Base-by-base conservation (phyloP, 2,329 filamentous ascomycete species). In the Trichoderma brevicompactum region DNA sequence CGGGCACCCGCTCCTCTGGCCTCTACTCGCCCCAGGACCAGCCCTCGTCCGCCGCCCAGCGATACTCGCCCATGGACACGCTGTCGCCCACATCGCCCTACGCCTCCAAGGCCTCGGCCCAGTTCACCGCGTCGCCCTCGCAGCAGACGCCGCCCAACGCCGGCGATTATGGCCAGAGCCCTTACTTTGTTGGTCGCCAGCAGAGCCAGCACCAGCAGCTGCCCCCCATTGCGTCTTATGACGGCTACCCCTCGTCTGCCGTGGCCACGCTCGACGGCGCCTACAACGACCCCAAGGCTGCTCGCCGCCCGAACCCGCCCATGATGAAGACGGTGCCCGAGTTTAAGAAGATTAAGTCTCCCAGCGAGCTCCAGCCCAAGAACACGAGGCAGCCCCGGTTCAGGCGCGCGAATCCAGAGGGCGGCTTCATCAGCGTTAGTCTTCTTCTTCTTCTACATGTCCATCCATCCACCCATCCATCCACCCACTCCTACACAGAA, bases 11-110 rank as follows among this genome's bases (percentile, higher is more conserved):
- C 70, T 70, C 80, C 48, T 71, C 87, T 67, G 92, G 86, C 68
- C 87, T 92, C 71, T 90, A 94, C 76, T 91, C 90, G 53, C 81
- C 89, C 58, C 88, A 76, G 64, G 77, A 89, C 56, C 70, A 71
- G 62, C 88, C 91, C 66, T 95, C 92, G 49, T 85, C 92, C 58
- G 92, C 92, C 65, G 92, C 93, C 66, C 92, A 96, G 77, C 88
- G 94, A 75, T 98, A 98, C 79, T 98, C 94, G 53, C 95, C 94
- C 69, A 97, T 97, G 94, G 94, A 97, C 76, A 86, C 88, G 15
- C 82, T 96, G 67, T 92, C 93, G 67, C 92, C 93, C 46, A 87
- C 89, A 40, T 90, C 91, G 64, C 89, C 92, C 40, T 96, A 96
- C 79, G 85, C 87, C 52, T 75, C 84, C 80, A 79, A 91, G 82